Evolutionary conservation across 2,329 filamentous ascomycete genomes (phyloP), one percentile per base, ranked within the genome.

Genomic region (Neodidymelliopsis sp.): DNA sequence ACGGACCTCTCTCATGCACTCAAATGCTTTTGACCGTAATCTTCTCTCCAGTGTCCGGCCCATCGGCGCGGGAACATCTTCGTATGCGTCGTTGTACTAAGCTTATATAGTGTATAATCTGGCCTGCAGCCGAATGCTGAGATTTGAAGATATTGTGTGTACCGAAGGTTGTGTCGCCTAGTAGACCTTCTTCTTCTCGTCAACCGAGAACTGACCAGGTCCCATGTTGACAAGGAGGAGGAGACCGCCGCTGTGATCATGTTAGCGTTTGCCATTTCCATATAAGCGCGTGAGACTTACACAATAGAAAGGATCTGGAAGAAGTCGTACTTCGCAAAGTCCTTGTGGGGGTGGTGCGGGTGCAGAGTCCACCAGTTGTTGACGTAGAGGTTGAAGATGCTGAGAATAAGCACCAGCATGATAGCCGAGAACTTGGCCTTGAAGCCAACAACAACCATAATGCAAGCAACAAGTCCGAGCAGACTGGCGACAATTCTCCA

Each of bases 361-460:
- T 97, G 93, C 62, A 99, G 90, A 89, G 92, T 97, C 94, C 94
- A 99, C 82, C 97, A 99, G 84, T 97, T 99, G 86, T 99, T 99
- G 66, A 97, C 94, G 59, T 97, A 75, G 34, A 99, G 76, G 76
- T 99, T 99, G 82, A 99, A 99, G 58, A 97, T 80, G 78, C 92
- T 97, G 69, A 99, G 81, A 67, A 99, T 91, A 51, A 99, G 84
- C 22, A 99, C 94, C 62, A 99, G 81, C 66, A 99, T 89, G 43
- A 94, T 92, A 30, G 94, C 94, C 75, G 92, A 97, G 81, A 91
- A 96, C 85, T 99, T 99, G 70, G 94, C 93, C 86, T 99, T 99
- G 86, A 99, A 99, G 33, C 94, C 94, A 59, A 99, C 94, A 42
- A 97, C 90, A 54, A 99, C 94, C 94, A 99, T 99, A 67, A 99